A percentile compares a stretch with the other conserved stretches of the same genome.
Conservation (phyloP, 1,284 basidiomycete species). For the Erythrobasidium hasegawianum region DNA sequence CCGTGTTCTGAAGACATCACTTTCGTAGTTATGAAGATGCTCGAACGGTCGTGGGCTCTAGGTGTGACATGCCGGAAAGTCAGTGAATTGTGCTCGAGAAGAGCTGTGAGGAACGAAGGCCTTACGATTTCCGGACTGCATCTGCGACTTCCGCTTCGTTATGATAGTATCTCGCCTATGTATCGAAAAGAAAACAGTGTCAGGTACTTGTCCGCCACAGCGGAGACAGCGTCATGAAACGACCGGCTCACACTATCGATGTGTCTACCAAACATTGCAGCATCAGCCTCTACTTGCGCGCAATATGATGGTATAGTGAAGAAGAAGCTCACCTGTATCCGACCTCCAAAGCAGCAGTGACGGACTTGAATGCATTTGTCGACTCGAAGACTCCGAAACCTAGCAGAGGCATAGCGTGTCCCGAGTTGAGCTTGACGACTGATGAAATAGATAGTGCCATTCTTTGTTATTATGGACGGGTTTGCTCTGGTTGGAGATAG, state of each 20-base stretch:
- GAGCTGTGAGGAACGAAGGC: too few species aligned
- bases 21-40: slow-evolving; percentile 30
- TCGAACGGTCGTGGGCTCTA: background rate
- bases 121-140: slow-evolving; percentile 15
- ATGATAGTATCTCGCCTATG: slow-evolving; percentile 24
- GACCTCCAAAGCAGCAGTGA: slow-evolving; percentile 20
- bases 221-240: background rate
- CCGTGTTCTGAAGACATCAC: slow-evolving; percentile 27
- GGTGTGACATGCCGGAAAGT: too few species aligned
- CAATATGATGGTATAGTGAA: too few species aligned
- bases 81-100: too few species aligned
- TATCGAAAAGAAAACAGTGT: background rate
- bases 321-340: slow-evolving; percentile 32
- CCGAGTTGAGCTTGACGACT: slow-evolving; percentile 19
- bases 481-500: too few species aligned
- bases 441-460: slow-evolving; percentile 1
- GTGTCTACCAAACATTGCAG: slow-evolving; percentile 4
- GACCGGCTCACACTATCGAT: slow-evolving; percentile 16
- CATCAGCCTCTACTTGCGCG: too few species aligned
- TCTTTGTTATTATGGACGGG: too few species aligned
- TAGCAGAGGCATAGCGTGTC: slow-evolving; percentile 12
- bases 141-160: slow-evolving; percentile 31
- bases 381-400: slow-evolving; percentile 21
- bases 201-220: too few species aligned
- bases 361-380: slow-evolving; percentile 8